These are phyloP conservation scores for Pseudevernia furfuracea DNA, from an alignment of 495 filamentous ascomycete species.

Conservation along the genomic window DNA sequence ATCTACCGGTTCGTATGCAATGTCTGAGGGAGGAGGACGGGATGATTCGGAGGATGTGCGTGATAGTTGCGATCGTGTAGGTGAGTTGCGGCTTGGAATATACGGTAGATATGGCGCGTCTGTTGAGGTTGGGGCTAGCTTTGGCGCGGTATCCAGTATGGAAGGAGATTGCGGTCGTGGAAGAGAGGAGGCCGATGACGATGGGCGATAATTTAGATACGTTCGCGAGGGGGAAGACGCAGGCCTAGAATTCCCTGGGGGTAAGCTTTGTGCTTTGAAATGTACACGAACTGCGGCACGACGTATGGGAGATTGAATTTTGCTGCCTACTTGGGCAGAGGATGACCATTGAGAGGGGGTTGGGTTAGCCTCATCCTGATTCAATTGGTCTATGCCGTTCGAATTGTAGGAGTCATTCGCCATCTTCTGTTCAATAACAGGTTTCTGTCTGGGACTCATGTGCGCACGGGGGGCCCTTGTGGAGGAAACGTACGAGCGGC, in stretches of 20 bases:
- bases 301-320: slow-evolving; percentile 21
- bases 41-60: slow-evolving; percentile 55
- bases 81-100: slow-evolving; percentile 47
- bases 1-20: slow-evolving; percentile 76
- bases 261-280: slow-evolving; percentile 25
- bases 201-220: slow-evolving; percentile 17
- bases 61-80: slow-evolving; percentile 61
- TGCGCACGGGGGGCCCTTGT: slow-evolving; percentile 16
- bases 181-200: slow-evolving; percentile 22
- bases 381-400: slow-evolving; percentile 8
- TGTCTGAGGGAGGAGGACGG: slow-evolving; percentile 58
- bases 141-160: slow-evolving; percentile 46
- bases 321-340: slow-evolving; percentile 23
- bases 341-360: slow-evolving; percentile 24
- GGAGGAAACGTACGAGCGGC: slow-evolving; percentile 39
- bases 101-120: slow-evolving; percentile 48
- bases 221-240: slow-evolving; percentile 23
- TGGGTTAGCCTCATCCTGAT: slow-evolving; percentile 21
- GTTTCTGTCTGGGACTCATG: slow-evolving; percentile 20
- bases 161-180: slow-evolving; percentile 46
- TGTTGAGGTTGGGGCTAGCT: slow-evolving; percentile 47
- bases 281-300: slow-evolving; percentile 18
- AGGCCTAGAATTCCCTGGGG: slow-evolving; percentile 20
- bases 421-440: slow-evolving; percentile 10
- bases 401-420: slow-evolving; percentile 22